Base-by-base conservation (phyloP, 345 rosid species). In the Hirschfeldia incana region DNA sequence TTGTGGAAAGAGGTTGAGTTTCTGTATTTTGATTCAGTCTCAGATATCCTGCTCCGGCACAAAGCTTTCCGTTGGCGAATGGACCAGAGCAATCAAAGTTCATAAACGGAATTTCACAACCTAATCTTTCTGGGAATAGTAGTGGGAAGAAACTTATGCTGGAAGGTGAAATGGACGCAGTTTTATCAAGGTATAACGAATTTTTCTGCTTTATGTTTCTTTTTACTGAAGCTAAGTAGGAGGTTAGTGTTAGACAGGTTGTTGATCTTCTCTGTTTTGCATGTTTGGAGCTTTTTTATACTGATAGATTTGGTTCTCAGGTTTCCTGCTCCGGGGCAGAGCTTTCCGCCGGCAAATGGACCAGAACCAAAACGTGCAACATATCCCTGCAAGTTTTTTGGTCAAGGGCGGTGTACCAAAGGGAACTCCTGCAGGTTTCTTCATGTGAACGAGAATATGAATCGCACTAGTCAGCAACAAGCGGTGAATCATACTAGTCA, bases 391-490 rank as follows among this genome's bases (percentile, higher is more conserved):
- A 83, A 85, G 80, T 94, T 92, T 85, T 94, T 84, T 75, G 85
- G 87, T 27, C 88, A 85, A 85, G 98, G 98, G 36, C 87, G 98
- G 95, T 94, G 98, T 87, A 75, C 84, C 73, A 92, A 78, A 80
- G 97, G 98, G 76, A 84, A 61, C 61, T 85, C 86, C 3, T 94
- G 98, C 85, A 90, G 76, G 86, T 94, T 92, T 84, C 84, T 90
- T 79, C 98, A 94, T 78, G 66, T 83, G 59, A 91, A 85, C 42
- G 88, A 84, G 59, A 67, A 73, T 61, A 53, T 28, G 2, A 80
- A 62, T 73, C 55, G 10, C 71, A 61, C 76, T 68, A 68, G 44
- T 60, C 84, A 73, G 65, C 88, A 72, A 70, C 77, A 32, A 29
- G 82, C 55, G 33, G 80, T 28, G 2, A 80, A 62, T 73, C 55